Evolutionary conservation across 495 filamentous ascomycete genomes (phyloP).

Genomic region (Aspergillus steynii): DNA sequence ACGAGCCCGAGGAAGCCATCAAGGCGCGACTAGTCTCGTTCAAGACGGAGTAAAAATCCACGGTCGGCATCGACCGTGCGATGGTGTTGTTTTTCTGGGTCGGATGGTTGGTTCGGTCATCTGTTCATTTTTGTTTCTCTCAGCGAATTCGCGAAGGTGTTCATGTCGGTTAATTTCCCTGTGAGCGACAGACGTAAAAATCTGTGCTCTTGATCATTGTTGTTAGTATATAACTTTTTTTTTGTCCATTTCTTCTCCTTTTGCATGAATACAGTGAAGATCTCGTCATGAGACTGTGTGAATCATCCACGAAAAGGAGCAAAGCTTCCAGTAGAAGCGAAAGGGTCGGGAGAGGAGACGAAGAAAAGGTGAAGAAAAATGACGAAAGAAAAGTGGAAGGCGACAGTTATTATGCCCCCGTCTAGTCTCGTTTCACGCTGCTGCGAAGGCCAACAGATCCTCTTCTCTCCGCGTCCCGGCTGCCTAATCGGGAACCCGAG

Average conservation of each 20-base stretch:
- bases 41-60: conserved; percentile 25
- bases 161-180: not conserved
- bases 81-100: not conserved
- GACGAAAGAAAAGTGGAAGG: not conserved
- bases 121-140: not conserved
- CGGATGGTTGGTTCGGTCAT: not conserved
- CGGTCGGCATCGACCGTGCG: not conserved
- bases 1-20: conserved; percentile 40
- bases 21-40: conserved; percentile 44
- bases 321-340: not conserved
- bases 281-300: not conserved
- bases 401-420: not conserved
- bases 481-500: conserved; percentile 11
- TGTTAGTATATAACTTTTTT: not conserved
- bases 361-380: not conserved
- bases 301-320: not conserved
- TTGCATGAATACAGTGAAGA: not conserved
- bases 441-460: not conserved
- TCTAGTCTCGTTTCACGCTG: conserved; percentile 2
- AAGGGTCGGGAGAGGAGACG: not conserved
- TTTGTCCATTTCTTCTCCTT: not conserved
- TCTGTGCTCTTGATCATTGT: not conserved
- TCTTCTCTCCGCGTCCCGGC: not conserved
- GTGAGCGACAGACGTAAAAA: not conserved
- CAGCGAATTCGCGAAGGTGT: not conserved